phyloP scores from a whole-genome alignment of 331 rosid genomes.

The Quercus phellos region DNA sequence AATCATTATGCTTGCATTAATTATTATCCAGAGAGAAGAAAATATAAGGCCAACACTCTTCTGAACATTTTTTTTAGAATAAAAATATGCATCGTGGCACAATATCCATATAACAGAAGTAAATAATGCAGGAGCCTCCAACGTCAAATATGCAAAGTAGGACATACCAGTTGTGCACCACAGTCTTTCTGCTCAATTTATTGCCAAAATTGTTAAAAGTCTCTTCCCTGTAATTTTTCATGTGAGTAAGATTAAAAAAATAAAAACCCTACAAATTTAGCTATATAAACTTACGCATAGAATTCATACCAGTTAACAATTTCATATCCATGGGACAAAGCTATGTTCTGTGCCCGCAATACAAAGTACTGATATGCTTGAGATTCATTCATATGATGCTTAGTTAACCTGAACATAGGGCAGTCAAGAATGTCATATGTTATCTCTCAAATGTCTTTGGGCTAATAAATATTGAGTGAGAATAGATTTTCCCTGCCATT shows the following conservation, averaged over 20 bases:
- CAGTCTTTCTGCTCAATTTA: slow-evolving; percentile 37
- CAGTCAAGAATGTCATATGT: neutral
- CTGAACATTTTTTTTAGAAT: too few species aligned
- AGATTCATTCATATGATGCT: slow-evolving; percentile 22
- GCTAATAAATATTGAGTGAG: neutral
- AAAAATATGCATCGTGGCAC: neutral
- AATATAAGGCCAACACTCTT: neutral
- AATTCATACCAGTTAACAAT: slow-evolving; percentile 35
- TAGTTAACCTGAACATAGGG: slow-evolving; percentile 25
- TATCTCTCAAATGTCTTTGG: neutral
- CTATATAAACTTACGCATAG: neutral
- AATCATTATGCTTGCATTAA: neutral
- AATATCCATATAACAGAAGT: neutral
- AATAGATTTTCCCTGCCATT: neutral
- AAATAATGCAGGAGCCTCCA: neutral
- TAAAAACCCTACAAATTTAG: neutral
- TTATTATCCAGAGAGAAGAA: neutral
- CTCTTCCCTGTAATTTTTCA: slow-evolving; percentile 37
- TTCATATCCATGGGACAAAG: slow-evolving; percentile 42
- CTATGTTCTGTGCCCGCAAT: slow-evolving; percentile 39
- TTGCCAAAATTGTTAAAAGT: slow-evolving; percentile 39
- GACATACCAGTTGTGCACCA: slow-evolving; percentile 47
- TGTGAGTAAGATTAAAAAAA: neutral
- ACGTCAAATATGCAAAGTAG: neutral
- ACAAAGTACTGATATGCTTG: slow-evolving; percentile 40